Base-by-base conservation (phyloP, 140 eudicot genomes). In the Stevia rebaudiana region DNA sequence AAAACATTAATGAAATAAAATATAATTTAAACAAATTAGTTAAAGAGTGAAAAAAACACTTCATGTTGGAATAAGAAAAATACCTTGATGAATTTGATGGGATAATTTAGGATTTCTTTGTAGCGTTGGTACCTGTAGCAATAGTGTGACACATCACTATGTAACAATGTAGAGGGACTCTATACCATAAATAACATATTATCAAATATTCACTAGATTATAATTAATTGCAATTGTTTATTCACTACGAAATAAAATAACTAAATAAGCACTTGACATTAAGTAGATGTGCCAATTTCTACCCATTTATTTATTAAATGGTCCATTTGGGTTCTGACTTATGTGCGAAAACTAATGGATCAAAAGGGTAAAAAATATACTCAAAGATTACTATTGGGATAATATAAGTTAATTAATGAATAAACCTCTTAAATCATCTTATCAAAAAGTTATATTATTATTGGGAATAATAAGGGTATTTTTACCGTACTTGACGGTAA, bases 31-130 rank as follows among this genome's bases (percentile, higher is more conserved):
- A 22, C 28, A 46, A 30, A 11, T 69, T 17, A 15, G n/a, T 43
- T 73, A 10, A n/a, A 69, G 22, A n/a, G 47, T 18, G 8, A 69
- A 41, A 63, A 54, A 42, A 13, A 76, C 11, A 33, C 13, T 36
- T 40, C 54, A 0, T 16, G 22, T 54, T 22, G 64, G 33, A 50
- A 11, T 8, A 39, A 46, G 16, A 4, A 39, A 56, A 55, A 18
- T 80, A 76, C 85, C 79, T 50, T 57, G 76, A 68, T 65, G 76
- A 68, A 80, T 11, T 8, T 72, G 60, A 12, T 39, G 74, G 24
- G 67, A 42, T 59, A 48, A 37, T 30, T 70, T 56, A 36, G 66
- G 46, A 43, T 67, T 77, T 63, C 78, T 46, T 56, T 70, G 61
- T 57, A 55, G 35, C 44, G 65, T 54, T 54, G 46, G 71, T 66